Evolutionary conservation across 2,329 filamentous ascomycete genomes (phyloP), one percentile per base, ranked within the genome.

Genomic region (Talaromyces albobiverticillius): DNA sequence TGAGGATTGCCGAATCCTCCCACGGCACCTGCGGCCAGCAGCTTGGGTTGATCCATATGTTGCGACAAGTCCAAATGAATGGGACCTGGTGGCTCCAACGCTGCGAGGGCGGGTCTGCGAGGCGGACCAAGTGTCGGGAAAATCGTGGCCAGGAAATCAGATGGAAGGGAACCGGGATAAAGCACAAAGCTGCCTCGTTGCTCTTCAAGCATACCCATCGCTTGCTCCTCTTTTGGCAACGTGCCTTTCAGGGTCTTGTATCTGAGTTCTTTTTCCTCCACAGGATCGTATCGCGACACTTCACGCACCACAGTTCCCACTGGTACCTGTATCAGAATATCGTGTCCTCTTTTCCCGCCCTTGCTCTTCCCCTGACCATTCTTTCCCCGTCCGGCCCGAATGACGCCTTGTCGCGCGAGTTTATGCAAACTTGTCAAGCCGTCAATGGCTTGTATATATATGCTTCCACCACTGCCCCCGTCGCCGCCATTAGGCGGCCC

Each of bases 401-500:
- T 72, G 53, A 90, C 82, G 2, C 89, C 85, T 61, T 87, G 79
- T 38, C 93, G 81, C 1, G 90, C 87, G 9, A 99, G 79, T 74
- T 96, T 97, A 74, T 97, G 92, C 57, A 99, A 75, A 51, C 90
- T 96, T 0, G 91, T 97, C 72, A 97, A 89, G 56, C 91, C 90
- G 52, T 88, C 85, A 1, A 95, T 85, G 7, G 94, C 92, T 73
- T 97, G 93, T 55, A 99, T 95, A 70, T 95, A 97, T 61, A 99
- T 79, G 64, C 88, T 95, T 36, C 94, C 94, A 58, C 94, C 94
- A 53, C 85, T 88, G 4, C 94, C 94, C 40, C 94, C 94, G 67
- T 99, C 91, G 56, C 94, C 94, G 46, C 94, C 94, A 70, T 99
- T 97, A 9, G 94, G 84, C 10, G 94, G 94, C 0, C 94, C 94